Evolutionary conservation across 2,329 filamentous ascomycete species (phyloP).

Genomic region (Cadophora sp.): DNA sequence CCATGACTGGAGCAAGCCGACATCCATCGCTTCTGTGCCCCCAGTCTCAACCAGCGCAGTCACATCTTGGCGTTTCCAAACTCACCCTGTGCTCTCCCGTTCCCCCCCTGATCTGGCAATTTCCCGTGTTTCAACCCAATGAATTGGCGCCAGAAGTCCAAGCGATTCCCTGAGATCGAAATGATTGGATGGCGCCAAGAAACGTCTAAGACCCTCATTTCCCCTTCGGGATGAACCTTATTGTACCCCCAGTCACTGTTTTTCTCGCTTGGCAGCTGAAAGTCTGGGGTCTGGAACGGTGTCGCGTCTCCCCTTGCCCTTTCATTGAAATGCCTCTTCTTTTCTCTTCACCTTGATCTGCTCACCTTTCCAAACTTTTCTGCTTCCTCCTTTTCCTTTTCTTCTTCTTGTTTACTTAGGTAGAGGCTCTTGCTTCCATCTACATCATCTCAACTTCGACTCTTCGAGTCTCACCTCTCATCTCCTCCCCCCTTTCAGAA

Average conservation of each 20-base stretch:
- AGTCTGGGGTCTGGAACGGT: not conserved
- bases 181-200: not conserved
- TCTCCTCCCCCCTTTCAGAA: too few species aligned
- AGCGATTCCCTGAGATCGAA: too few species aligned
- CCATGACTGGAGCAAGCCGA: not conserved
- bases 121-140: slow-evolving; percentile 14
- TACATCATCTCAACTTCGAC: not conserved
- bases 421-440: not conserved
- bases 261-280: slow-evolving; percentile 11
- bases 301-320: slow-evolving; percentile 3
- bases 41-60: not conserved
- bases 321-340: not conserved
- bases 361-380: not conserved
- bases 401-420: not conserved
- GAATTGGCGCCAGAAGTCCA: not conserved
- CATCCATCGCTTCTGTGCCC: not conserved
- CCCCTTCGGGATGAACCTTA: slow-evolving; percentile 16
- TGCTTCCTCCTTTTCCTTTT: not conserved
- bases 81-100: too few species aligned
- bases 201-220: not conserved
- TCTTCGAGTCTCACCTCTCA: not conserved
- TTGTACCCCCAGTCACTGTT: not conserved
- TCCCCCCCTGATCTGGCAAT: slow-evolving; percentile 6
- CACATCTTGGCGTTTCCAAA: not conserved
- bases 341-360: not conserved